Base-by-base conservation (phyloP, 2,329 filamentous ascomycete species). In the Chlorencoelia australis region DNA sequence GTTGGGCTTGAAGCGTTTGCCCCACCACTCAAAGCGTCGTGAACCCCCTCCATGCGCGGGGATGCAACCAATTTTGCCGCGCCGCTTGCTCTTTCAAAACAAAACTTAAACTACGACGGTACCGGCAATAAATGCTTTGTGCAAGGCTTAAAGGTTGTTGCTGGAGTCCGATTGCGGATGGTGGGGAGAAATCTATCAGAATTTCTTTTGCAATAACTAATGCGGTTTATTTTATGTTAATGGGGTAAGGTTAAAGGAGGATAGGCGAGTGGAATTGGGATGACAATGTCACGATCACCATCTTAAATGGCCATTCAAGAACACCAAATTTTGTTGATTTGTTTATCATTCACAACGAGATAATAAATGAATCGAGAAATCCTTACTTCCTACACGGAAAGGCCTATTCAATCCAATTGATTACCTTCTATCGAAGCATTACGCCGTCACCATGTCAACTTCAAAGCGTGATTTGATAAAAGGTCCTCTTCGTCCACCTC, bases 1-100 rank as follows among this genome's bases (percentile, higher is more conserved):
- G 50, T 49, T 32, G 53, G 51, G 35, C 51, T 54, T n/a, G 47
- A 40, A 20, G 48, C 50, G 39, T 46, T 45, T 40, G 48, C 51
- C 46, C 40, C 43, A 20, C 37, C 37, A n/a, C 14, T 19, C 11
- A 21, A 38, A 37, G 37, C 33, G 31, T 33, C 46, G 38, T 49
- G 52, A 36, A 33, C 36, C n/a, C 40, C 42, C 21, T 54, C 50
- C 50, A 53, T 53, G 45, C 42, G 43, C 39, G 30, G 37, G 30
- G 15, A 37, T 39, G 37, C 42, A 39, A 34, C 29, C 35, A 41
- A 42, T 35, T 18, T 27, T 33, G 39, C 21, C 32, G 32, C 28
- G 33, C 15, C 36, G 34, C 26, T 32, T 46, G 15, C 26, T 20
- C n/a, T n/a, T 28, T 13, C 21, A 18, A 22, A 21, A 30, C 18